phyloP scores from a whole-genome alignment of 352 stramenopile genomes.

The Pelagophyceae sp. region DNA sequence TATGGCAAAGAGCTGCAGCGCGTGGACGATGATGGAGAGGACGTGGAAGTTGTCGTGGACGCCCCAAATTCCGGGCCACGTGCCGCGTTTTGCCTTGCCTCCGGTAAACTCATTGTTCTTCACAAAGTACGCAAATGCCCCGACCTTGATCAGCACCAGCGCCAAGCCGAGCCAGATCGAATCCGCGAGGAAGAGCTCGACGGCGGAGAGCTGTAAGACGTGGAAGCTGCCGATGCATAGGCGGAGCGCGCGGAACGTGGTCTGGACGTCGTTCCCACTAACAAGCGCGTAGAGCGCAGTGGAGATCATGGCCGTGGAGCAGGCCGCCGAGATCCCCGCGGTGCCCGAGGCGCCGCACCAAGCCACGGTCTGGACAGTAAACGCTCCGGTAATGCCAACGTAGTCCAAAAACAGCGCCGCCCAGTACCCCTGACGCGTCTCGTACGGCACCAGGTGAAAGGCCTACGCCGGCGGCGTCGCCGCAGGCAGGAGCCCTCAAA shows the following conservation, averaged over 20 bases:
- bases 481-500: no score
- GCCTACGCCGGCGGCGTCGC: no score
- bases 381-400: neutral
- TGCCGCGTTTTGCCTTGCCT: neutral
- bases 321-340: neutral
- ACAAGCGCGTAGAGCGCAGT: neutral
- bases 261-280: neutral
- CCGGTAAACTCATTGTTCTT: neutral
- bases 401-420: neutral
- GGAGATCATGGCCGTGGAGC: neutral
- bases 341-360: neutral
- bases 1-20: neutral
- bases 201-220: neutral
- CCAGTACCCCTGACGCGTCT: neutral
- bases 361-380: neutral
- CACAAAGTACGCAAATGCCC: neutral
- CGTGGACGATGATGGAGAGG: neutral
- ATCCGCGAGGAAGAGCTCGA: neutral
- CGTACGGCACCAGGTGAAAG: neutral
- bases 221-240: neutral
- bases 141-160: neutral
- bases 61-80: neutral
- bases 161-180: neutral
- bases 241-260: neutral
- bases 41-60: constrained; percentile 13